A percentile compares a stretch with the other conserved stretches of the same genome.
Evolutionary conservation across 148 eudicot genomes (phyloP).

Genomic region (Vaccinium vitisidaea): DNA sequence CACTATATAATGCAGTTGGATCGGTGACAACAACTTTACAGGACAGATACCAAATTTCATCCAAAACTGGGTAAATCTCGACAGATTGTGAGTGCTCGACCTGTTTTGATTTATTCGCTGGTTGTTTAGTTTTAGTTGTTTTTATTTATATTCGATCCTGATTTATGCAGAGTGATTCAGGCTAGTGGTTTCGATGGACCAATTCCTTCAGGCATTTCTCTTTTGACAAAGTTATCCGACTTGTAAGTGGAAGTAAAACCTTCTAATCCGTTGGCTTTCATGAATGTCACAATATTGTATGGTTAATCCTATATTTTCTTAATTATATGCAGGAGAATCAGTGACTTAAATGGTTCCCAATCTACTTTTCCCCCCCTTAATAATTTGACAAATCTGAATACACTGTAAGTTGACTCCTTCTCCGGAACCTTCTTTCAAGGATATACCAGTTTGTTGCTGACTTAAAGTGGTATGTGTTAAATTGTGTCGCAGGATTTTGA

Average conservation of each 20-base stretch:
- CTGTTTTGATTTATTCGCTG: not conserved
- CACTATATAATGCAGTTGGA: constrained; percentile 25
- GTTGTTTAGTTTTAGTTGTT: not conserved
- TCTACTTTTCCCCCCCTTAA: constrained; percentile 24
- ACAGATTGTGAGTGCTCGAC: constrained; percentile 26
- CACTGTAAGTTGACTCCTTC: constrained; percentile 16
- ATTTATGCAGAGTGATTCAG: constrained; percentile 25
- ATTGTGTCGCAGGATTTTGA: constrained; percentile 21
- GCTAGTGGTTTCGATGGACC: constrained; percentile 43
- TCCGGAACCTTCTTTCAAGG: not conserved
- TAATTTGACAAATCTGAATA: not conserved
- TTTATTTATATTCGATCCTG: not conserved
- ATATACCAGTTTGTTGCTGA: not conserved
- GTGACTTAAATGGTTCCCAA: constrained; percentile 28
- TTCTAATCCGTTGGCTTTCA: not conserved
- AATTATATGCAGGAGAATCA: constrained; percentile 32
- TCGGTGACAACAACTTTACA: constrained; percentile 31
- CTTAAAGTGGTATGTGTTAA: not conserved
- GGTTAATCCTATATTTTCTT: not conserved
- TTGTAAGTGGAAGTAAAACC: constrained; percentile 28
- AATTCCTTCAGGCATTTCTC: constrained; percentile 34
- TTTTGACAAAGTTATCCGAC: constrained; percentile 26
- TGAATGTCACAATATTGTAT: not conserved
- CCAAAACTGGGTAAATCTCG: constrained; percentile 29
- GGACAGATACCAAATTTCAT: constrained; percentile 41